These are phyloP conservation scores for Geotrichum macrosporum DNA, from an alignment of 1,139 yeast genomes.

Conservation along the genomic window DNA sequence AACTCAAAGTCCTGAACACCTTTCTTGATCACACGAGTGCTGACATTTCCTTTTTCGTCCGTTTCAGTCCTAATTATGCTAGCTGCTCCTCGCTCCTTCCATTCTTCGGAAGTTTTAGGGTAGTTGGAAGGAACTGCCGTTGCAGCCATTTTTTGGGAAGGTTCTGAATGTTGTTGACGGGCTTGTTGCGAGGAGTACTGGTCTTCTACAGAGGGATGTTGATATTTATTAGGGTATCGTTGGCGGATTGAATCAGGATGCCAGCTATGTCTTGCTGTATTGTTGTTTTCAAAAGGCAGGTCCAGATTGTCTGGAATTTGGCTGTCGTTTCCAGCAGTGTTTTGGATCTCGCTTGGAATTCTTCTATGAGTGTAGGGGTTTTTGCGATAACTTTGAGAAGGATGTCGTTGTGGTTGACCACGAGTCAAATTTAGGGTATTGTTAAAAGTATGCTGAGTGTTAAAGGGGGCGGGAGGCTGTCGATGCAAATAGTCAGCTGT, in stretches of 20 bases:
- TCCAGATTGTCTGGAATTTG: not conserved
- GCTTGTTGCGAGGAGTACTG: not conserved
- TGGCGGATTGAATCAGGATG: slow-evolving; percentile 14
- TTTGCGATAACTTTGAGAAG: not conserved
- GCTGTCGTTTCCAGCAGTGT: slow-evolving; percentile 4
- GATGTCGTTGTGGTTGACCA: not conserved
- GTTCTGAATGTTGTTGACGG: not conserved
- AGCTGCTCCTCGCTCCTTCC: slow-evolving; percentile 51
- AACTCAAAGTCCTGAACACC: slow-evolving; percentile 81
- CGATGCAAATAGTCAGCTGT: not conserved
- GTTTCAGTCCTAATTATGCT: slow-evolving; percentile 45
- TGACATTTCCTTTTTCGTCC: slow-evolving; percentile 46
- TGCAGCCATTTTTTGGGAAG: slow-evolving; percentile 5
- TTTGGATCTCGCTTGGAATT: slow-evolving; percentile 4
- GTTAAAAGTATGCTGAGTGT: slow-evolving; percentile 1
- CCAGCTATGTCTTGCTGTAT: slow-evolving; percentile 9
- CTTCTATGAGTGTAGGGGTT: slow-evolving; percentile 2
- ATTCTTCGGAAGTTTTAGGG: slow-evolving; percentile 25
- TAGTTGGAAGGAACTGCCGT: slow-evolving; percentile 2
- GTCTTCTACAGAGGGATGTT: not conserved
- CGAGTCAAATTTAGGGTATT: not conserved
- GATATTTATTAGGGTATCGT: not conserved
- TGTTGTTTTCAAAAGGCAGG: slow-evolving; percentile 11
- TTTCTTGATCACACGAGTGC: slow-evolving; percentile 44
- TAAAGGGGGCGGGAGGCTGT: not conserved